These are phyloP conservation scores for Globisporangium uncinulatum DNA, from an alignment of 352 stramenopile genomes.

Conservation along the genomic window DNA sequence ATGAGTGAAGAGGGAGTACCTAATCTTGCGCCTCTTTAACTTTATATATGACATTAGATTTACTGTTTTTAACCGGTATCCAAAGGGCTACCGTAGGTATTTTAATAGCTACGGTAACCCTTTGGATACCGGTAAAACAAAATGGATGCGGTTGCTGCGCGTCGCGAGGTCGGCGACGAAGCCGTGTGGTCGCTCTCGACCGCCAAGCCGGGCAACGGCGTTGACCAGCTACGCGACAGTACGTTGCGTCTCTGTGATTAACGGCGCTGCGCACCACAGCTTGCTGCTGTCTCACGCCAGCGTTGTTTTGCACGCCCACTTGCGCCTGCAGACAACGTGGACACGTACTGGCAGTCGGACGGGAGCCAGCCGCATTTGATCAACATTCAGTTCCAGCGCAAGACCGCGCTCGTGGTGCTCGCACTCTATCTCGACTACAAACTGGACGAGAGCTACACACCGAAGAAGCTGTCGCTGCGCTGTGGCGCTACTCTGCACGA, in stretches of 20 bases:
- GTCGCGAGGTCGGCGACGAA: constrained; percentile 77
- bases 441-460: constrained; percentile 98
- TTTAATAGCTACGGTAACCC: too few relatives aligned
- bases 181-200: constrained; percentile 95
- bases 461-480: constrained; percentile 93
- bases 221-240: constrained; percentile 95
- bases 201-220: constrained; percentile 97
- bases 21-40: too few relatives aligned
- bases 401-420: constrained; percentile 92
- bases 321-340: constrained; percentile 73
- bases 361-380: constrained; percentile 94
- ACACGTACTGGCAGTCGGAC: constrained; percentile 98
- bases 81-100: too few relatives aligned
- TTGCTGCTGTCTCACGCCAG: neutral
- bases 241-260: constrained; percentile 7
- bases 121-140: too few relatives aligned
- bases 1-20: too few relatives aligned
- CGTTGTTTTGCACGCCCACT: neutral
- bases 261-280: too few relatives aligned
- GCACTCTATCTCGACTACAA: constrained; percentile 98
- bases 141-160: too few relatives aligned
- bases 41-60: too few relatives aligned
- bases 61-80: too few relatives aligned
- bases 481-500: constrained; percentile 94
- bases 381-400: constrained; percentile 96